Evolutionary conservation across 148 eudicot species (phyloP).

Genomic region (Vaccinium myrtillus): DNA sequence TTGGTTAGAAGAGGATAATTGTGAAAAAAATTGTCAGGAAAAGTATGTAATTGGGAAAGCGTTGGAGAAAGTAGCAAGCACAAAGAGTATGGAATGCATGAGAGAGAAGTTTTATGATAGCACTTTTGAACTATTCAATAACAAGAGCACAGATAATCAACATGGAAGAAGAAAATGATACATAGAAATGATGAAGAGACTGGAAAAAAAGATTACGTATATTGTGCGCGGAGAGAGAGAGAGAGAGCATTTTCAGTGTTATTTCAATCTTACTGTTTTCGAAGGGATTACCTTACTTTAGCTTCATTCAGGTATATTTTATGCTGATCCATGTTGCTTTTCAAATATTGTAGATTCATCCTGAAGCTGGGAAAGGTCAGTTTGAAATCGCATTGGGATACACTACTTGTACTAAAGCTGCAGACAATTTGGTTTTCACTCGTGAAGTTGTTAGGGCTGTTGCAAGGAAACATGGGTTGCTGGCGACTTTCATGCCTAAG

Average conservation of each 20-base stretch:
- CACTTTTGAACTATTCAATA: not conserved
- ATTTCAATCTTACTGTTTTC: not conserved
- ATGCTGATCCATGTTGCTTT: constrained; percentile 3
- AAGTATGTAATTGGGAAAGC: not conserved
- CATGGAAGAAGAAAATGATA: not conserved
- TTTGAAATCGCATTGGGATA: constrained; percentile 78
- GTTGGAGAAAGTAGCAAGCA: not conserved
- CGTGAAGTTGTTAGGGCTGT: constrained; percentile 79
- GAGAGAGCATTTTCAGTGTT: not conserved
- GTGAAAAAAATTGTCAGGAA: not conserved
- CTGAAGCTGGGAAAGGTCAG: constrained; percentile 94
- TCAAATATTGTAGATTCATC: constrained; percentile 56
- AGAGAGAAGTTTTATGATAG: not conserved
- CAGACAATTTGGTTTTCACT: constrained; percentile 72
- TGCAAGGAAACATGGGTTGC: constrained; percentile 86
- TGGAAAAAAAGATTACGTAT: not conserved
- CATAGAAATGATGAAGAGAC: not conserved
- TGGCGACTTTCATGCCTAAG: constrained; percentile 97
- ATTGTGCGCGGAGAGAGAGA: not conserved
- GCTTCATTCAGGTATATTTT: not conserved
- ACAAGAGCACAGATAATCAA: not conserved
- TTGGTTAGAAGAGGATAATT: not conserved
- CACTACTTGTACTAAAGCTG: constrained; percentile 59
- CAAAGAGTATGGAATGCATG: not conserved
- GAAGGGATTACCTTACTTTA: not conserved